These are phyloP conservation scores for Pseudogymnoascus sp. DNA, from an alignment of 2,329 filamentous ascomycete species.

Conservation along the genomic window DNA sequence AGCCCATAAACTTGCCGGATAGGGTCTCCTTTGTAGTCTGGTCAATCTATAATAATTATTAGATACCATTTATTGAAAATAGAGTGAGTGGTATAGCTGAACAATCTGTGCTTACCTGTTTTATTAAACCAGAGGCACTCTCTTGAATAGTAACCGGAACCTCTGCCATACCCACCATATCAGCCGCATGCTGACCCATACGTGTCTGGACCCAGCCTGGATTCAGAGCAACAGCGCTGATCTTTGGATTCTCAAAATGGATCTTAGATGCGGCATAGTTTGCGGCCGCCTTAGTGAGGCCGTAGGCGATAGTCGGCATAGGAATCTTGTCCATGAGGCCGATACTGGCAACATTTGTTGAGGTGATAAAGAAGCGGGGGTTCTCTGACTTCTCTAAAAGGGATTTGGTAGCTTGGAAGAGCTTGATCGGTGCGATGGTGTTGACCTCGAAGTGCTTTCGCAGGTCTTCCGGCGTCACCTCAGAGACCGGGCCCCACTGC, in stretches of 20 bases:
- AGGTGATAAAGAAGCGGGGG: slow-evolving; percentile 34
- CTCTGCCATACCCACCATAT: slow-evolving; percentile 24
- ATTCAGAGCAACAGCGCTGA: slow-evolving; percentile 28
- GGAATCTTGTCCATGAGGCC: slow-evolving; percentile 15
- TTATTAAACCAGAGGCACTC: slow-evolving; percentile 28
- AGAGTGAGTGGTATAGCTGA: background rate
- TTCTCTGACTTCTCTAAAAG: slow-evolving; percentile 30
- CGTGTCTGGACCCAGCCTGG: slow-evolving; percentile 35
- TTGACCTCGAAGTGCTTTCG: slow-evolving; percentile 36
- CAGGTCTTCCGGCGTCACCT: slow-evolving; percentile 31
- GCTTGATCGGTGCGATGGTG: slow-evolving; percentile 32
- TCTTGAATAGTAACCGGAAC: slow-evolving; percentile 32
- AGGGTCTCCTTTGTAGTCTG: slow-evolving; percentile 28
- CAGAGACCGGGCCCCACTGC: slow-evolving; percentile 25
- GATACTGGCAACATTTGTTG: slow-evolving; percentile 23
- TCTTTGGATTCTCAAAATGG: slow-evolving; percentile 30
- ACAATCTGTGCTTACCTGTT: slow-evolving; percentile 19
- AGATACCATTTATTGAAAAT: background rate
- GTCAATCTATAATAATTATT: slow-evolving; percentile 26
- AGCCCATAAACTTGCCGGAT: slow-evolving; percentile 20
- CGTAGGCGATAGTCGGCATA: slow-evolving; percentile 31
- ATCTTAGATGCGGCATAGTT: slow-evolving; percentile 32
- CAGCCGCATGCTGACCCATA: slow-evolving; percentile 33
- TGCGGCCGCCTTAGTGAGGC: slow-evolving; percentile 33
- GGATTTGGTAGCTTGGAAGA: slow-evolving; percentile 38